Base-by-base conservation (phyloP, 148 eudicot genomes). In the Camellia granthamiana region DNA sequence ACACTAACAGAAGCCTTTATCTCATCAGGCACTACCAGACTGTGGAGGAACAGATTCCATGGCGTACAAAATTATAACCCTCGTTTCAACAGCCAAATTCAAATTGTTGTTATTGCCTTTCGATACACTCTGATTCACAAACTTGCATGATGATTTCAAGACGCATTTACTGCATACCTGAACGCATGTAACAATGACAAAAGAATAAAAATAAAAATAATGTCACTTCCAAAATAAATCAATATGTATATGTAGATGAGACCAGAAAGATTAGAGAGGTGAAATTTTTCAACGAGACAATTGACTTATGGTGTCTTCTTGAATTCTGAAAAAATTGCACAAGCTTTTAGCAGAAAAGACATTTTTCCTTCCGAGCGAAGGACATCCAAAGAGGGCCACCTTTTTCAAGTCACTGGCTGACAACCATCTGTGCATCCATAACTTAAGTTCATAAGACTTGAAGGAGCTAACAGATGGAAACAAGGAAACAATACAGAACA, bases 331-430 rank as follows among this genome's bases (percentile, higher is more conserved):
- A 76, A 84, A 90, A 59, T 52, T 13, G 59, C 97, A 93, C 81
- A 92, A 70, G 3, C 84, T 84, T 80, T 94, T 94, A 65, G 98
- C 96, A 73, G 90, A 83, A 72, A 86, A 82, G 44, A 90, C 81
- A 54, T 64, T 84, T 86, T 84, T 88, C 85, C 72, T 88, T 54
- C 76, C 81, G 47, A 82, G 78, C 41, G 97, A 92, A 70, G 98
- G 98, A 54, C 98, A 94, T 66, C 98, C 98, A 66, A 90, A 92
- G 63, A 81, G 63, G 61, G 98, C 97, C 58, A 94, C 80, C 59
- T 84, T 84, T 87, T 88, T 92, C 88, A 89, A 61, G 69, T 92
- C 94, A 74, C 94, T 85, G 47, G 88, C 92, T 3, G 93, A 84
- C 56, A 94, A 79, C 98, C 96, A 92, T 83, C 98, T 94, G 85